Evolutionary conservation across 2,329 filamentous ascomycete species (phyloP), one percentile per base, ranked within the genome.

Genomic region (Geoglossum cookeanum): DNA sequence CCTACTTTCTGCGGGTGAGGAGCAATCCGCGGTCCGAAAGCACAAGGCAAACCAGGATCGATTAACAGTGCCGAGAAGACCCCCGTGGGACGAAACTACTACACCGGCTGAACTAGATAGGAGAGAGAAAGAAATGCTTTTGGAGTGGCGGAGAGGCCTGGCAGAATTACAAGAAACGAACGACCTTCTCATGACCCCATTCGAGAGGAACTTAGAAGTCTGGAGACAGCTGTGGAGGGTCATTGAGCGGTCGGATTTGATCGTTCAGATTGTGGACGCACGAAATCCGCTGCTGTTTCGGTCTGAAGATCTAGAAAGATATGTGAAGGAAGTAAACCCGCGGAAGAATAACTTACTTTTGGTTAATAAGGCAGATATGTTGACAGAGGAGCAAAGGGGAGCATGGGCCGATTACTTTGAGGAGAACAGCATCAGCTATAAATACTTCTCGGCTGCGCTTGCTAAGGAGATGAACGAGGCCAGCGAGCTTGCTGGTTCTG

Each of bases 321-420:
- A 98, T 64, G 92, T 98, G 65, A 94, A 95, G 71, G 88, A 94
- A 64, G 85, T 97, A 30, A 85, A 94, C 65, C 71, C 81, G 1
- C 83, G 81, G 67, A 97, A 98, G 75, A 79, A 89, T 68, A 98
- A 97, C 68, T 67, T 98, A 66, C 70, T 98, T 58, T 75, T 98
- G 57, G 91, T 98, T 66, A 98, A 98, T 76, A 98, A 98, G 76
- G 90, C 92, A 51, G 92, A 98, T 71, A 96, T 98, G 92, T 90
- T 98, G 87, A 94, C 90, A 1, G 70, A 81, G 53, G 80, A 81
- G 64, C 94, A 98, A 72, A 77, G 92, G 62, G 78, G 78, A 62
- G 75, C 77, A 0, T 98, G 92, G 92, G 90, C 90, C 2, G 79
- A 85, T 63, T 88, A 95, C 67, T 87, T 98, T 63, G 83, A 83